phyloP scores from a whole-genome alignment of 2,329 filamentous ascomycete species.

The Beauveria asiatica region DNA sequence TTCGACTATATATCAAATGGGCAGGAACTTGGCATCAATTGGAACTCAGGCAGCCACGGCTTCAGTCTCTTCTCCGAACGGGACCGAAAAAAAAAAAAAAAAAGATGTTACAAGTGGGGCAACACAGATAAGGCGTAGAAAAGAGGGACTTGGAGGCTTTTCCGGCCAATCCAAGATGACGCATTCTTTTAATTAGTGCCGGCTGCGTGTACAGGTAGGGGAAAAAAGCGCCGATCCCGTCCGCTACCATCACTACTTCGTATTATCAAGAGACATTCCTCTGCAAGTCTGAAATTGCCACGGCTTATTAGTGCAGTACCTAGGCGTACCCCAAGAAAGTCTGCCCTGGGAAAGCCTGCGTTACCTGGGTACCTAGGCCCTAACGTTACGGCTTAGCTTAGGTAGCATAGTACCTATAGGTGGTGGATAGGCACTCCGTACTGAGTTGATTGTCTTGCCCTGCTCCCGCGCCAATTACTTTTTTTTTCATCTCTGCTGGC shows the following conservation, averaged over 20 bases:
- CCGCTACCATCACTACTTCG: not conserved
- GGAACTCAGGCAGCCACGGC: not conserved
- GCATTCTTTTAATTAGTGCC: not conserved
- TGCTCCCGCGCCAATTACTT: too few relatives aligned
- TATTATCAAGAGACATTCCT: not conserved
- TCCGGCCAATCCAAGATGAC: not conserved
- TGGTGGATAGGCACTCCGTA: too few relatives aligned
- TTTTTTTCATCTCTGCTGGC: too few relatives aligned
- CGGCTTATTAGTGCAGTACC: not conserved
- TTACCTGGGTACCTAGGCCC: too few relatives aligned
- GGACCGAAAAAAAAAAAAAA: not conserved
- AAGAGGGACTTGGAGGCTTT: not conserved
- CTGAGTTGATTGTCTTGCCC: too few relatives aligned
- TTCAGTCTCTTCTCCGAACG: not conserved
- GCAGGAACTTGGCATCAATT: not conserved
- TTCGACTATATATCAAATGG: not conserved
- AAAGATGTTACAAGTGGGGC: conserved; percentile 2
- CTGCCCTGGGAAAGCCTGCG: too few relatives aligned
- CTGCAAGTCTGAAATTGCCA: not conserved
- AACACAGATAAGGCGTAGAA: not conserved
- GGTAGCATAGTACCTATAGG: too few relatives aligned
- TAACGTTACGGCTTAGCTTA: too few relatives aligned
- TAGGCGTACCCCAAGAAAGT: too few relatives aligned
- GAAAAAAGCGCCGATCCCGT: conserved; percentile 4
- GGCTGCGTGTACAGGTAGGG: not conserved